A percentile compares a stretch with the other conserved stretches of the same genome.
Conservation (phyloP, 306 rosid genomes). For the Vigna reflexopilosa region DNA sequence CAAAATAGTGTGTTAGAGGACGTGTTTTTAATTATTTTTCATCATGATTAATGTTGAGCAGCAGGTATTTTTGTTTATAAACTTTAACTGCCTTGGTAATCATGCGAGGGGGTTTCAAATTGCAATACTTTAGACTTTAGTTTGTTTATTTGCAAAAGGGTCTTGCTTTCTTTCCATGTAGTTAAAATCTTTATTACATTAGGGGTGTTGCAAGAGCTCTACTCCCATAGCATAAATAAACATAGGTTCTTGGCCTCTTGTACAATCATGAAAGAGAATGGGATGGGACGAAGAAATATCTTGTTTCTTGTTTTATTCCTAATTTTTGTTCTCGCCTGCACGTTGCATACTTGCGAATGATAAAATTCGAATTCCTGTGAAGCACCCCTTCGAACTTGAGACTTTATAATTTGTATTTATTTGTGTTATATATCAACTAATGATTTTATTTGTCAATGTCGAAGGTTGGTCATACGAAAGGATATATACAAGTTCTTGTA, state of each 20-base stretch:
- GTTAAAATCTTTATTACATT: slow-evolving; percentile 21
- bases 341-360: background rate
- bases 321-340: background rate
- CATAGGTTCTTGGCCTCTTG: slow-evolving; percentile 9
- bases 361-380: slow-evolving; percentile 37
- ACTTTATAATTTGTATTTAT: slow-evolving; percentile 16
- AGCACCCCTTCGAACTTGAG: slow-evolving; percentile 25
- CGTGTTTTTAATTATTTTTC: too few species aligned
- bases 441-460: slow-evolving; percentile 43
- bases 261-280: background rate
- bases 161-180: background rate
- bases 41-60: slow-evolving; percentile 7
- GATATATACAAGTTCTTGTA: slow-evolving; percentile 90
- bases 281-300: slow-evolving; percentile 7
- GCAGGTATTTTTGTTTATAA: slow-evolving; percentile 12
- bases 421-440: slow-evolving; percentile 35
- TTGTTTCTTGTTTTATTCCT: background rate
- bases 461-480: slow-evolving; percentile 98
- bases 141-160: background rate
- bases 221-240: slow-evolving; percentile 1
- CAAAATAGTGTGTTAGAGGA: too few species aligned
- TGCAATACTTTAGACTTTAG: background rate
- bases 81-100: background rate
- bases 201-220: slow-evolving; percentile 21
- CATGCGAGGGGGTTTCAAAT: background rate